These are phyloP conservation scores for Calonectria pseudoreteaudii DNA, from an alignment of 2,329 filamentous ascomycete genomes.

Conservation along the genomic window DNA sequence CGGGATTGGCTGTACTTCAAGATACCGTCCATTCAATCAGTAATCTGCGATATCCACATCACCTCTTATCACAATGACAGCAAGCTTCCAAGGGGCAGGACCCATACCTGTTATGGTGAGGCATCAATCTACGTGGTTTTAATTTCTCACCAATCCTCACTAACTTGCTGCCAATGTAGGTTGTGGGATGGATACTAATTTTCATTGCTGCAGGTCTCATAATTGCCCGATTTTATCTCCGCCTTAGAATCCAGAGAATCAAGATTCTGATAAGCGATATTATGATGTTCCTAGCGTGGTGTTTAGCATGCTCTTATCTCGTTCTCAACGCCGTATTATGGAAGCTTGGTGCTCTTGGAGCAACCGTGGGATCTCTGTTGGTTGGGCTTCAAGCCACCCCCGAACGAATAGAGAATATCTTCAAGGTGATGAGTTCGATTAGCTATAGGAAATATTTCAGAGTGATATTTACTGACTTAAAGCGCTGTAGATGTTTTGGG, in stretches of 20 bases:
- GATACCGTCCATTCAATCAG: background rate
- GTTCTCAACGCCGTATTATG: background rate
- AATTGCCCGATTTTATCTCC: constrained; percentile 8
- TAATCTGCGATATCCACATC: background rate
- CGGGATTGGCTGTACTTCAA: no score
- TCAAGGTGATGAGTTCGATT: background rate
- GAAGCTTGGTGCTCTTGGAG: background rate
- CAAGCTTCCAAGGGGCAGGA: background rate
- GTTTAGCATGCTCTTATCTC: background rate
- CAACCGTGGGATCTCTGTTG: background rate
- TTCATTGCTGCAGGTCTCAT: background rate
- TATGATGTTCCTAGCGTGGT: background rate
- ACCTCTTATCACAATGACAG: background rate
- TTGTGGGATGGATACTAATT: background rate
- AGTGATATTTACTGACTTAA: background rate
- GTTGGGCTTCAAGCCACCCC: background rate
- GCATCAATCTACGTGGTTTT: background rate
- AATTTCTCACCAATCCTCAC: background rate
- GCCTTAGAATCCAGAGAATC: background rate
- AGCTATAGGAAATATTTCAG: background rate
- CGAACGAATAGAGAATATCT: background rate
- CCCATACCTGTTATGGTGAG: constrained; percentile 9
- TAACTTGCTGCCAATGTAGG: background rate
- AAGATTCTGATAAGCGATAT: background rate
- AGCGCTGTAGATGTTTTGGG: background rate